Conservation (phyloP, 306 rosid species). For the Adenanthera pavonina region DNA sequence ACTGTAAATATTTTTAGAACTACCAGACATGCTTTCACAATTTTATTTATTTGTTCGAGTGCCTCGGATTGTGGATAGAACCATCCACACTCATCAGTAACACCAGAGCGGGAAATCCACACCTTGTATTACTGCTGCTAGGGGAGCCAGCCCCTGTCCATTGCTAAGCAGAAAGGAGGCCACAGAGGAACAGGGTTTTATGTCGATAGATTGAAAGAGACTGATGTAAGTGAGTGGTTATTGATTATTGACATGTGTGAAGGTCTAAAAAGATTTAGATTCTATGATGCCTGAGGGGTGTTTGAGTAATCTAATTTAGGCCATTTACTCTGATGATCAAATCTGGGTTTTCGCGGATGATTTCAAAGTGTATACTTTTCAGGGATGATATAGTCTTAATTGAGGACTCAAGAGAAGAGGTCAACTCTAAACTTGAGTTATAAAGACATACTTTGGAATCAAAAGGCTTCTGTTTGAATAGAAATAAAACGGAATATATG, state of each 20-base stretch:
- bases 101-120: constrained; percentile 13
- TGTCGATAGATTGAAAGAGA: constrained; percentile 11
- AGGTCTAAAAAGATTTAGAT: not conserved
- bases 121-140: not conserved
- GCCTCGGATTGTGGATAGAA: not conserved
- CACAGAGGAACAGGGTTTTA: not conserved
- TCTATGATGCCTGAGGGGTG: not conserved
- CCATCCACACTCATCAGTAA: not conserved
- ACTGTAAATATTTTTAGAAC: not conserved
- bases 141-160: not conserved
- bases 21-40: not conserved
- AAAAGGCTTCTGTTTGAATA: no score
- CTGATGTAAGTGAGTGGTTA: not conserved
- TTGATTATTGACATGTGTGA: not conserved
- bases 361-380: no score
- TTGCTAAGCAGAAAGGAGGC: not conserved
- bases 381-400: no score
- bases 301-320: not conserved
- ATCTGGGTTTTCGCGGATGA: no score
- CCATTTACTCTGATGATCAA: not conserved
- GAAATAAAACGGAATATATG: no score
- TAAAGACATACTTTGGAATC: no score
- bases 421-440: no score
- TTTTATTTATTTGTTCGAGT: not conserved
- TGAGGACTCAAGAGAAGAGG: no score